phyloP scores from a whole-genome alignment of 2,329 filamentous ascomycete genomes.

The Colletotrichum sp. region DNA sequence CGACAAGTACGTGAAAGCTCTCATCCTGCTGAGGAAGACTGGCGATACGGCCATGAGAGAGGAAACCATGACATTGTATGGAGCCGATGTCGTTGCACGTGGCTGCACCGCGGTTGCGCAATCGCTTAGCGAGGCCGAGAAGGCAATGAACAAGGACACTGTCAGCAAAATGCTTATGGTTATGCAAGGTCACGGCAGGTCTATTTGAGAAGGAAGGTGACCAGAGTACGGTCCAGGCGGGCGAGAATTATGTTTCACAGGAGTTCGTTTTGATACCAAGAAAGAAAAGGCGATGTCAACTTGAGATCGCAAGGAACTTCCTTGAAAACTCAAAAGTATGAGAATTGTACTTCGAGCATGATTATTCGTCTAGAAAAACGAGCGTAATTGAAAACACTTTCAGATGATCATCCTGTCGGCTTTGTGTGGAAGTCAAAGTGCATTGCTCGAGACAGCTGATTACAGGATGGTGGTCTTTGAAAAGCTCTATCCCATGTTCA shows the following conservation, averaged over 20 bases:
- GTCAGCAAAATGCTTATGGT: constrained; percentile 38
- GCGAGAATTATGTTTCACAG: background rate
- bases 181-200: constrained; percentile 29
- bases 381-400: fast-evolving
- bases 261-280: background rate
- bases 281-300: fast-evolving
- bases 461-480: fast-evolving
- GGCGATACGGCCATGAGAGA: constrained; percentile 12
- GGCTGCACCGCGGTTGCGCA: constrained; percentile 38
- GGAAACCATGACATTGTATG: constrained; percentile 31
- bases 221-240: background rate
- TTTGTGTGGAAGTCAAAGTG: background rate
- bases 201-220: background rate
- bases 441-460: background rate
- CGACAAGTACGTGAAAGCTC: constrained; percentile 38
- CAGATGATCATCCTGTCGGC: no score
- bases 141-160: constrained; percentile 31
- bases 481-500: fast-evolving
- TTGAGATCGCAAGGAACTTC: background rate
- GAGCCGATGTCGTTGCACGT: constrained; percentile 35
- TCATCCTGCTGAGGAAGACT: constrained; percentile 27
- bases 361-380: background rate
- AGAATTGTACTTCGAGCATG: background rate
- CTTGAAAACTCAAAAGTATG: background rate
- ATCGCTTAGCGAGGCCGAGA: constrained; percentile 35